phyloP scores from a whole-genome alignment of 2,329 filamentous ascomycete species.

The Claviceps arundinis region DNA sequence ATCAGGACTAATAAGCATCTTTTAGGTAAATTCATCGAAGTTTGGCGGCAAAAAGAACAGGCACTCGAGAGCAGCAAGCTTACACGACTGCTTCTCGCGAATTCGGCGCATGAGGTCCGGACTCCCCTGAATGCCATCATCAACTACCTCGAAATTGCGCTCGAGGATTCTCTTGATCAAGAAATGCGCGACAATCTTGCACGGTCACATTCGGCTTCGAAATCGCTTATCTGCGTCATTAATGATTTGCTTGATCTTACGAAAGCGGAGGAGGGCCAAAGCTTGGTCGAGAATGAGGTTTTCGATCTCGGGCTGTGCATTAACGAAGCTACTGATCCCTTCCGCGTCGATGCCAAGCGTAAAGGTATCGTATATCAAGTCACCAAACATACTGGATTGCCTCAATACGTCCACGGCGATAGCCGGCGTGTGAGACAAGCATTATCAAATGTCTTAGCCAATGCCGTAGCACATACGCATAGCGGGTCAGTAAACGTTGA shows the following conservation, averaged over 20 bases:
- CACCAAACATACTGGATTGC: constrained; percentile 53
- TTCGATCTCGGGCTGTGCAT: constrained; percentile 63
- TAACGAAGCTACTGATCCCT: constrained; percentile 64
- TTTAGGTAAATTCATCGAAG: constrained; percentile 65
- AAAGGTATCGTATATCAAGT: constrained; percentile 64
- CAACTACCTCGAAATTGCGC: constrained; percentile 82
- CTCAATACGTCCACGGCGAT: constrained; percentile 62
- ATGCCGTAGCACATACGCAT: constrained; percentile 68
- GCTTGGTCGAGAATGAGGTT: constrained; percentile 65
- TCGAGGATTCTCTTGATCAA: constrained; percentile 65
- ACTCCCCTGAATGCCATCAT: constrained; percentile 89
- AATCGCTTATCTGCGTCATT: constrained; percentile 86
- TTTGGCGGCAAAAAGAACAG: constrained; percentile 83
- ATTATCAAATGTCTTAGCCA: constrained; percentile 70
- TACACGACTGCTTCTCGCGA: constrained; percentile 65
- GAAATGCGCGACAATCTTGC: constrained; percentile 77
- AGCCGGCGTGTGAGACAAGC: constrained; percentile 69
- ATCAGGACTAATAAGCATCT: constrained; percentile 2
- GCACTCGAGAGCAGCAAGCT: constrained; percentile 71
- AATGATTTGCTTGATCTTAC: constrained; percentile 84
- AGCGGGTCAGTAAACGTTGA: constrained; percentile 58
- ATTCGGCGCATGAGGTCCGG: constrained; percentile 83
- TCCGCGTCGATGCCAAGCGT: constrained; percentile 58
- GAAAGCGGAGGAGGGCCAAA: constrained; percentile 71
- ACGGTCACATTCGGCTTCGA: constrained; percentile 79